Conservation (phyloP, 768 basidiomycete genomes). For the Calvatia gigantea region DNA sequence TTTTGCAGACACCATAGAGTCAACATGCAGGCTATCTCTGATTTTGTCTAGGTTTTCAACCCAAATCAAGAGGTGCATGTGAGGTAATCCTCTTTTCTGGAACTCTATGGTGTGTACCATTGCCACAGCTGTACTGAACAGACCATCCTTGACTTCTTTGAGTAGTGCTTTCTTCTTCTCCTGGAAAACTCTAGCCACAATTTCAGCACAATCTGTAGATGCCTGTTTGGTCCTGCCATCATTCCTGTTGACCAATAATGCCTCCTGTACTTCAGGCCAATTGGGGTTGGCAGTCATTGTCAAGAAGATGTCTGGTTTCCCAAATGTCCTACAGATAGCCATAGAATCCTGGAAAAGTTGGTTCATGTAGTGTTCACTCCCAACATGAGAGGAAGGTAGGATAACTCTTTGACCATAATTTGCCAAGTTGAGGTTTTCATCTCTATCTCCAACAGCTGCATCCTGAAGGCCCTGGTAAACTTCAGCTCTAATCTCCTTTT, state of each 20-base stretch:
- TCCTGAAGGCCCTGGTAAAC: constrained; percentile 21
- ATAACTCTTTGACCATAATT: constrained; percentile 23
- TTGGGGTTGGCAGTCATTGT: constrained; percentile 47
- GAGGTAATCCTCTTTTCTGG: no score
- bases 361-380: constrained; percentile 34
- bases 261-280: constrained; percentile 37
- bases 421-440: no score
- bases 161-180: constrained; percentile 35
- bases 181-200: constrained; percentile 43
- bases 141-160: constrained; percentile 30
- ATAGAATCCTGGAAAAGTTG: constrained; percentile 40
- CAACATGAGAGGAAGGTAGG: constrained; percentile 27
- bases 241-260: no score
- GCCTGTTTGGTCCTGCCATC: no score
- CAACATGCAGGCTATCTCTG: no score
- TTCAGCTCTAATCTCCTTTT: constrained; percentile 30
- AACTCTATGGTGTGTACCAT: no score
- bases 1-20: no score
- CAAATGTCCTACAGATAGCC: constrained; percentile 32
- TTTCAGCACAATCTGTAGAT: constrained; percentile 39
- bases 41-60: no score
- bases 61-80: no score
- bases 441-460: constrained; percentile 13
- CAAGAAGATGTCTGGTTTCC: constrained; percentile 39
- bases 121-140: no score